These are phyloP conservation scores for Calamus simplicifolius DNA, from an alignment of 176 grass and related monocot species.

Conservation along the genomic window DNA sequence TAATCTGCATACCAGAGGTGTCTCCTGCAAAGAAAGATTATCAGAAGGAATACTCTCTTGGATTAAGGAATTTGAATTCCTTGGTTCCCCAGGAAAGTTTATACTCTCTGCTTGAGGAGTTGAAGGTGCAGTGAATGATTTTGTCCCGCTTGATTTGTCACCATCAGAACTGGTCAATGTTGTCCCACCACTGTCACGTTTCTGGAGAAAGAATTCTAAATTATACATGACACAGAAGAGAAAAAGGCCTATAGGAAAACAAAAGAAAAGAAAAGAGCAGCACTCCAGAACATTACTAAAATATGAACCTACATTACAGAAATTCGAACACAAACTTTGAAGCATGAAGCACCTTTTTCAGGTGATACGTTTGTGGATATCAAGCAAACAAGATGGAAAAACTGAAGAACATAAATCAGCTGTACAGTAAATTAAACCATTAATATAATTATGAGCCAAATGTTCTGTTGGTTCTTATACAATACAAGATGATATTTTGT, in stretches of 20 bases:
- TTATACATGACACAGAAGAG: not conserved
- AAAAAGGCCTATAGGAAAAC: not conserved
- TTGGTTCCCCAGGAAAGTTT: slow-evolving; percentile 62
- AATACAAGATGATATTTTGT: too few species aligned
- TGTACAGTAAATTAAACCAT: too few species aligned
- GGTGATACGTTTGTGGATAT: too few species aligned
- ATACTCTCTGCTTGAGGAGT: slow-evolving; percentile 74
- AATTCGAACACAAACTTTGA: too few species aligned
- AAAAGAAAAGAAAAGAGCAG: not conserved
- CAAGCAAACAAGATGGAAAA: too few species aligned
- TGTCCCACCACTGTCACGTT: slow-evolving; percentile 46
- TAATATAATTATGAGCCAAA: too few species aligned
- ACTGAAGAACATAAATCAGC: too few species aligned
- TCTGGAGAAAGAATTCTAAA: slow-evolving; percentile 27
- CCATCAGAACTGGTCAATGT: slow-evolving; percentile 48
- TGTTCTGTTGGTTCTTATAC: too few species aligned
- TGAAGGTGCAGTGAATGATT: slow-evolving; percentile 59
- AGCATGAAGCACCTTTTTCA: too few species aligned
- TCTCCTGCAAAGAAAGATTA: slow-evolving; percentile 51
- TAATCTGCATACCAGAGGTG: slow-evolving; percentile 41
- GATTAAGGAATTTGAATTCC: slow-evolving; percentile 66
- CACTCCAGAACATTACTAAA: too few species aligned
- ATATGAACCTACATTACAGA: too few species aligned
- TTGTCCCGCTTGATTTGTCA: slow-evolving; percentile 60
- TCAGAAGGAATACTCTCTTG: slow-evolving; percentile 51